These are phyloP conservation scores for Syncephalastrum contaminatum DNA, from an alignment of 371 early-diverging fungal genomes.

Conservation along the genomic window DNA sequence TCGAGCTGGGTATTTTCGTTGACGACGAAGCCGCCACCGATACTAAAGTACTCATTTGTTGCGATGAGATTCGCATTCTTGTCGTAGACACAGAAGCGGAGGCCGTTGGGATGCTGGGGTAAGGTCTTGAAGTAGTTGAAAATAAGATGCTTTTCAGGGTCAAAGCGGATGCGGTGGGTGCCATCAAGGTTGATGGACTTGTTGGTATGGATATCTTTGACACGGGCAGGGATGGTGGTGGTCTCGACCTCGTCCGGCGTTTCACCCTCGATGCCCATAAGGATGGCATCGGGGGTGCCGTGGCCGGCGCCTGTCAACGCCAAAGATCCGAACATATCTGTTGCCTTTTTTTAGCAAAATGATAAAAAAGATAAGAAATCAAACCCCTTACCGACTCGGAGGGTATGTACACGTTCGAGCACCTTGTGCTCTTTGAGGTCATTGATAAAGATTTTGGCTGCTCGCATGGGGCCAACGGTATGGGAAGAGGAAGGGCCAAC, in stretches of 20 bases:
- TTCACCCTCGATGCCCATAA: conserved; percentile 93
- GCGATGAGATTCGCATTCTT: conserved; percentile 77
- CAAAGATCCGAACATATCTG: conserved; percentile 90
- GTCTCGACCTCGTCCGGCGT: conserved; percentile 89
- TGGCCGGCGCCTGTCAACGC: conserved; percentile 95
- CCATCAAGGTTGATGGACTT: conserved; percentile 75
- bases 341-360: background rate
- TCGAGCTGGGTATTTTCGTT: conserved; percentile 83
- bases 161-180: conserved; percentile 75
- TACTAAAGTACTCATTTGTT: conserved; percentile 93
- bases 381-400: conserved; percentile 63
- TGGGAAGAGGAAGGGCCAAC: conserved; percentile 93
- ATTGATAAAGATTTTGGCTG: conserved; percentile 89
- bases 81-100: conserved; percentile 90
- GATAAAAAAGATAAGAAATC: conserved; percentile 3
- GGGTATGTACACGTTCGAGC: conserved; percentile 64
- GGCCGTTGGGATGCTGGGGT: conserved; percentile 95
- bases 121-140: conserved; percentile 85
- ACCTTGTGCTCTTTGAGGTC: conserved; percentile 75
- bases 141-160: conserved; percentile 78
- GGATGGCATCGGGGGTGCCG: conserved; percentile 89
- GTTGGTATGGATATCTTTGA: conserved; percentile 70
- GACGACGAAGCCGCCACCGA: conserved; percentile 96
- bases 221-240: conserved; percentile 69
- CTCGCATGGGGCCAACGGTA: conserved; percentile 96